Evolutionary conservation across 1,284 basidiomycete genomes (phyloP), one percentile per base, ranked within the genome.

Genomic region (Boletellus deceptivus): DNA sequence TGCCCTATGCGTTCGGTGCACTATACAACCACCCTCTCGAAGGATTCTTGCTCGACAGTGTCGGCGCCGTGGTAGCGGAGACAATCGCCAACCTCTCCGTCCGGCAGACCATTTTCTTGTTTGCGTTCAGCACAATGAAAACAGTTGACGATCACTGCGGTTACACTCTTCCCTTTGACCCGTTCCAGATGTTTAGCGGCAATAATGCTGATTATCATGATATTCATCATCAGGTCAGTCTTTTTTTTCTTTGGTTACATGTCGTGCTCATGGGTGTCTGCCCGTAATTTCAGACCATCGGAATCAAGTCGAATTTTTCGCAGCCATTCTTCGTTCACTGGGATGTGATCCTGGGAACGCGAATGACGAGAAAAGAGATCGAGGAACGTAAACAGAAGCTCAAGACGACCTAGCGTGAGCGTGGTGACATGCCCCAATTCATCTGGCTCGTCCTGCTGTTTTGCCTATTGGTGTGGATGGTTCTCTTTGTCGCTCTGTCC

Each of bases 121-220:
- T 98, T 68, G 75, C 75, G 9, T 74, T 98, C 56, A 89, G 90
- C 16, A 91, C 89, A 1, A 73, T 91, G 63, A 99, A 99, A 77
- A 98, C 96, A 1, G 93, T 99, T 40, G 94, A 98, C 60, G 97
- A 99, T 68, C 96, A 99, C 70, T 98, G 95, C 57, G 96, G 96
- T 1, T 98, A 97, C 68, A 77, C 72, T 24, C 72, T 98, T 20
- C 93, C 93, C 47, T 93, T 87, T 72, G 95, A 97, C 65, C 91
- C 91, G 1, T 75, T 95, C 42, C 95, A 98, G 69, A 65, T 92
- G 59, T 63, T 98, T 50, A 92, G 89, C 54, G 76, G 80, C n/a
- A 99, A 99, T 70, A 97, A 93, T 65, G 91, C 94, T 3, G 93
- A 97, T 69, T 99, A 98, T 70, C 96, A 98, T 70, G 96, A 98